Evolutionary conservation across 768 basidiomycete genomes (phyloP), one percentile per base, ranked within the genome.

Genomic region (Mycena latifolia): DNA sequence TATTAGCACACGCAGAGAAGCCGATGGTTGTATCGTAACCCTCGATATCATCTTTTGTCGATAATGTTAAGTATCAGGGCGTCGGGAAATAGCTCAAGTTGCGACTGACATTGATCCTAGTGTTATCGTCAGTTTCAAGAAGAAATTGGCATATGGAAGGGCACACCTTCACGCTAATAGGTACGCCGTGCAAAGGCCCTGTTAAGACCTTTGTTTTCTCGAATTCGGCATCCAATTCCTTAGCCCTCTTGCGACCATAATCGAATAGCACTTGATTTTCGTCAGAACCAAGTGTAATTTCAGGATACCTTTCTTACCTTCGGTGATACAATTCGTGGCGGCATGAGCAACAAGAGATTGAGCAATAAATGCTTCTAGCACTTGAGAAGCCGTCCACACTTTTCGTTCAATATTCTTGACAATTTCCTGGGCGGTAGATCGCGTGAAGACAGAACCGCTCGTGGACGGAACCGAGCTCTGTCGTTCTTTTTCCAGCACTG

Each of bases 181-280:
- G 89, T 31, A 89, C 79, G 3, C 89, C 89, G 71, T 89, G 88
- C n/a, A 89, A 77, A 12, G 79, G 81, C 0, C 88, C 88, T 15
- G 77, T 80, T 22, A 85, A 61, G 41, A 69, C 74, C 27, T 78
- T 78, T 0, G 83, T 84, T 28, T 65, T 68, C 11, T 77, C 74
- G 67, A 83, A 85, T 50, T 86, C 84, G 28, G 76, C 71, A 69
- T 89, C 88, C 1, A 87, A 78, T 15, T 65, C 75, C 27, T 77
- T 74, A 0, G 87, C 88, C 45, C 80, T 78, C 33, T 75, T 71
- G 10, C 79, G 75, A 3, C 86, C 88, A 41, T 84, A 79, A 7
- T 74, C 75, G 67, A 88, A 89, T 48, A 88, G 69, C 2, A 88
- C 88, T 89, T 67, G n/a, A 39, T 27, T 8, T n/a, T 20, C 24